These are phyloP conservation scores for Paraglomus occultum DNA, from an alignment of 192 early-diverging fungal species.

Conservation along the genomic window DNA sequence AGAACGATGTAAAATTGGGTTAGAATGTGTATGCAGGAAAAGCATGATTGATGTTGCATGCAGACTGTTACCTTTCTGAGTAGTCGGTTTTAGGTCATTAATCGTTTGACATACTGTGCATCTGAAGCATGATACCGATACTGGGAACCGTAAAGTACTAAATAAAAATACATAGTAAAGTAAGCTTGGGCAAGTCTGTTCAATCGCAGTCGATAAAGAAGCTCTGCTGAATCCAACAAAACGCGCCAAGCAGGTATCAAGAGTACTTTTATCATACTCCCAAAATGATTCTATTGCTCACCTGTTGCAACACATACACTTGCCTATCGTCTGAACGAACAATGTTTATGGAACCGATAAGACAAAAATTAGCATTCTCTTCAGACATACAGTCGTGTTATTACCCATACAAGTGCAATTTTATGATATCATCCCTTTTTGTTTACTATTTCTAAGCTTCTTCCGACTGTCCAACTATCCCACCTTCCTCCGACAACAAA, in stretches of 20 bases:
- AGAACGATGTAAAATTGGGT: neutral
- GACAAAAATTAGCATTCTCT: no score
- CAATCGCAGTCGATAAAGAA: no score
- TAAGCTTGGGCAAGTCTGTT: neutral
- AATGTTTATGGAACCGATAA: no score
- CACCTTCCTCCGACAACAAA: no score
- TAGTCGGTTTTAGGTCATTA: conserved; percentile 60
- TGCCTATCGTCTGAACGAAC: conserved; percentile 47
- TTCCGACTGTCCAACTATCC: no score
- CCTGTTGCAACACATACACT: conserved; percentile 66
- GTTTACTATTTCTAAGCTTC: no score
- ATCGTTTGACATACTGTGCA: conserved; percentile 92
- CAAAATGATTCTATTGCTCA: conserved; percentile 10
- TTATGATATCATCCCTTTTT: no score
- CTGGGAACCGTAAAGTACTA: conserved; percentile 73
- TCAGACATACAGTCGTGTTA: no score
- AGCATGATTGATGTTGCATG: neutral
- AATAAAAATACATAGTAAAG: neutral
- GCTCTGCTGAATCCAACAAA: no score
- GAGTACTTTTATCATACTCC: neutral
- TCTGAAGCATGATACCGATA: conserved; percentile 70
- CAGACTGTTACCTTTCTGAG: conserved; percentile 35
- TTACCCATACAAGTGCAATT: no score
- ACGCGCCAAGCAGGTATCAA: neutral
- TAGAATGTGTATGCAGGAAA: neutral